Percentiles rank a stretch among this genome's conserved stretches.
These are phyloP conservation scores for Triticum monococcum DNA, from an alignment of 176 grass and related monocot species.

Conservation along the genomic window DNA sequence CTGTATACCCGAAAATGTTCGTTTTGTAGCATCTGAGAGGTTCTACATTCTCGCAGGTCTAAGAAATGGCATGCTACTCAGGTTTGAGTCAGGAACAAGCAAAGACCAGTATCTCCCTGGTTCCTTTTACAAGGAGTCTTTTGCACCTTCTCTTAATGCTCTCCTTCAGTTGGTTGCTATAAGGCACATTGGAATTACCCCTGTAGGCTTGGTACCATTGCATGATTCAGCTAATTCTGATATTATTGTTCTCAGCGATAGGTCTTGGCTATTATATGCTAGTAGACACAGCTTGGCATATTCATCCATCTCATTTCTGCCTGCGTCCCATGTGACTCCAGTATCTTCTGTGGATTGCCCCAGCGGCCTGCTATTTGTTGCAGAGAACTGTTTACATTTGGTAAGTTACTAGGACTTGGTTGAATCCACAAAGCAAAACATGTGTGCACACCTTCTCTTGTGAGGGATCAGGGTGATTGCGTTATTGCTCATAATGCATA, in stretches of 20 bases:
- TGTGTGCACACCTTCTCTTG: not conserved
- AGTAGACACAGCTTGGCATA: conserved; percentile 91
- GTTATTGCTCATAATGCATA: not conserved
- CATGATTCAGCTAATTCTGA: conserved; percentile 76
- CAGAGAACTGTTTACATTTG: conserved; percentile 95
- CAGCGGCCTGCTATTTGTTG: conserved; percentile 87
- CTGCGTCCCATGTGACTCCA: conserved; percentile 90
- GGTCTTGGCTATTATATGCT: conserved; percentile 86
- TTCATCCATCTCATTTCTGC: conserved; percentile 90
- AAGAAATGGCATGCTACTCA: conserved; percentile 96
- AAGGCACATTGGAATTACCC: conserved; percentile 90
- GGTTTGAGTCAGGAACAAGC: conserved; percentile 65
- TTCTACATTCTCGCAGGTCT: conserved; percentile 86
- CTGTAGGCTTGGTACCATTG: conserved; percentile 71
- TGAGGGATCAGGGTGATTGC: not conserved
- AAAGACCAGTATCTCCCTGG: conserved; percentile 37
- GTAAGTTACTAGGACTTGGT: conserved; percentile 42
- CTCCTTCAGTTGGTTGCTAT: conserved; percentile 80
- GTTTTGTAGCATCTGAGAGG: conserved; percentile 71
- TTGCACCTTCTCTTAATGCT: conserved; percentile 39
- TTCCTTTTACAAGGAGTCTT: conserved; percentile 40
- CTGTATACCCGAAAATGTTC: conserved; percentile 94
- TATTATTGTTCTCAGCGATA: conserved; percentile 89
- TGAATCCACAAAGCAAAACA: conserved; percentile 11
- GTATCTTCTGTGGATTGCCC: conserved; percentile 87